These are phyloP conservation scores for Pleurotus pulmonarius DNA, from an alignment of 768 basidiomycete species.

Conservation along the genomic window DNA sequence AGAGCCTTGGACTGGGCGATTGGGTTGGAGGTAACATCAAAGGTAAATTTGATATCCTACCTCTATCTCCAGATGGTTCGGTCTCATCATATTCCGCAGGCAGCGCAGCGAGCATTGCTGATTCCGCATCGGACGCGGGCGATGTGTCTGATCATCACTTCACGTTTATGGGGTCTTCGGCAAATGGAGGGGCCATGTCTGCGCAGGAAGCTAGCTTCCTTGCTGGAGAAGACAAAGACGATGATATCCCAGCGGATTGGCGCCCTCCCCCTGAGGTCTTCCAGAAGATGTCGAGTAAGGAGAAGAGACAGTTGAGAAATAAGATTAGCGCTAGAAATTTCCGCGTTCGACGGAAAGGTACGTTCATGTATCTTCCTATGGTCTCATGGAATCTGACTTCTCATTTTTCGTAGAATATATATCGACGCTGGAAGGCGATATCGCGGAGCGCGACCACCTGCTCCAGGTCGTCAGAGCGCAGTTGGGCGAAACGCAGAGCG, in stretches of 20 bases:
- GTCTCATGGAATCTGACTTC: neutral
- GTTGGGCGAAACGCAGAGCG: constrained; percentile 71
- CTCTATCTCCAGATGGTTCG: neutral
- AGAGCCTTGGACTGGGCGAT: neutral
- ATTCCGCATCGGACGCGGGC: neutral
- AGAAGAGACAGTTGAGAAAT: constrained; percentile 94
- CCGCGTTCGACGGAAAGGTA: constrained; percentile 90
- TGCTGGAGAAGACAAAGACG: constrained; percentile 40
- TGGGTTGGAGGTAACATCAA: neutral
- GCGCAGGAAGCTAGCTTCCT: too few relatives aligned
- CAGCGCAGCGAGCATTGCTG: neutral
- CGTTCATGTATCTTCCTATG: constrained; percentile 8
- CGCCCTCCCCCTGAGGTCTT: constrained; percentile 89
- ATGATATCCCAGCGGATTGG: constrained; percentile 73
- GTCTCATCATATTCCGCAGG: too few relatives aligned
- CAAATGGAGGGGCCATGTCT: neutral
- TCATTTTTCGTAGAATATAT: constrained; percentile 65
- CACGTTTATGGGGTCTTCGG: neutral
- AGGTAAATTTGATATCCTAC: neutral
- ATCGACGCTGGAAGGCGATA: constrained; percentile 87
- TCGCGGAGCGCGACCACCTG: constrained; percentile 87
- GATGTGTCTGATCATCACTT: neutral
- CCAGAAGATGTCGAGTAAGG: constrained; percentile 91
- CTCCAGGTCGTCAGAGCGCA: constrained; percentile 86
- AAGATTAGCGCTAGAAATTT: constrained; percentile 97